Percentiles rank a stretch among this genome's conserved stretches.
Conservation (phyloP, 768 basidiomycete species). For the Tubosaeta sp. region DNA sequence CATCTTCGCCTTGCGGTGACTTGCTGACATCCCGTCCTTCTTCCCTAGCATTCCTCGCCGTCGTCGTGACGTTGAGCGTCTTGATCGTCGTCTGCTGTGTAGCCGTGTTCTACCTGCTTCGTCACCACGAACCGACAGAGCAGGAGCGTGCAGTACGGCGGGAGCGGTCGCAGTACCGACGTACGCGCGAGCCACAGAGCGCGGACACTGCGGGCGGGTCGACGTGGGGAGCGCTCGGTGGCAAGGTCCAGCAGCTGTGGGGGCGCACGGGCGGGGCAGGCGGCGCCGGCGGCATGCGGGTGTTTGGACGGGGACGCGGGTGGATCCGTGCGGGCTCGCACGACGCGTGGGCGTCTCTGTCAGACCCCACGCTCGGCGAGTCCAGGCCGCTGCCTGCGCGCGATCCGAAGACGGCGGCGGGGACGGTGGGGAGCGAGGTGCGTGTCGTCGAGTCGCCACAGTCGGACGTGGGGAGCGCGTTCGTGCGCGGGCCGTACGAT, state of each 20-base stretch:
- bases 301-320: constrained; percentile 28
- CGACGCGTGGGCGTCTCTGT: constrained; percentile 44
- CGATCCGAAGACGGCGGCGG: neutral
- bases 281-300: neutral
- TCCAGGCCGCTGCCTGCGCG: constrained; percentile 1
- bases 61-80: constrained; percentile 51
- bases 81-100: constrained; percentile 51
- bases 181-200: constrained; percentile 16
- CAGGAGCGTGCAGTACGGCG: constrained; percentile 35
- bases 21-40: neutral
- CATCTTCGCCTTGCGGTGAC: neutral
- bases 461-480: constrained; percentile 20
- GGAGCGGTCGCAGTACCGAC: constrained; percentile 22
- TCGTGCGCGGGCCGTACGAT: neutral
- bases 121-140: constrained; percentile 42
- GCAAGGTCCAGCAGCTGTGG: constrained; percentile 27
- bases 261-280: constrained; percentile 4
- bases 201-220: neutral
- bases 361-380: constrained; percentile 2
- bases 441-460: constrained; percentile 25
- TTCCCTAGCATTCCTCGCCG: constrained; percentile 54
- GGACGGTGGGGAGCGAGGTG: neutral
- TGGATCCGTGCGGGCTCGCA: constrained; percentile 50
- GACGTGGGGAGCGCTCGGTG: constrained; percentile 20
- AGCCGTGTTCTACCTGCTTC: constrained; percentile 55